Percentiles rank a stretch among this genome's conserved stretches.
phyloP scores from a whole-genome alignment of 192 early-diverging fungal species.

The Coemansia sp. region DNA sequence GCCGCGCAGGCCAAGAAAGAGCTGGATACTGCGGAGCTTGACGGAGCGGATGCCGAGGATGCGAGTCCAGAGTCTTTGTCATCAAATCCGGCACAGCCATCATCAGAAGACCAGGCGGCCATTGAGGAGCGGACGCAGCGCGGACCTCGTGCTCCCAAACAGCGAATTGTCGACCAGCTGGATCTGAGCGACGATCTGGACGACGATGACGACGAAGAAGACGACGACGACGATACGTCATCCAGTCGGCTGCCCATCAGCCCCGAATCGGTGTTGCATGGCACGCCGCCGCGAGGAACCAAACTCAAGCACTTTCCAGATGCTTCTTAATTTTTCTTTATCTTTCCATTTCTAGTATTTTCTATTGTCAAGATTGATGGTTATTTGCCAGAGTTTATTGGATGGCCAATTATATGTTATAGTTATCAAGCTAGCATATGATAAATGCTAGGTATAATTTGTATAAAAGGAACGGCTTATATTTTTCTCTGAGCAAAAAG shows the following conservation, averaged over 20 bases:
- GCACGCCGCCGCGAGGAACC: constrained; percentile 40
- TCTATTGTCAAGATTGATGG: not conserved
- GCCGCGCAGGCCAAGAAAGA: constrained; percentile 34
- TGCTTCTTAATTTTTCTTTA: constrained; percentile 9
- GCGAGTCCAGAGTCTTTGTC: not conserved
- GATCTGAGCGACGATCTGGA: constrained; percentile 26
- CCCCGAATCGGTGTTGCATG: constrained; percentile 28
- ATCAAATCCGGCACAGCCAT: not conserved
- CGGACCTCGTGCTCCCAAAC: constrained; percentile 1
- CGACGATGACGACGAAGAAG: constrained; percentile 33
- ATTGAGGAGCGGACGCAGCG: not conserved
- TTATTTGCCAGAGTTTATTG: not conserved
- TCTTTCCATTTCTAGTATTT: not conserved
- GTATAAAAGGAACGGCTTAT: not conserved
- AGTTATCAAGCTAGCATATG: not conserved
- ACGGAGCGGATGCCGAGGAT: not conserved
- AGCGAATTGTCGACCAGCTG: constrained; percentile 26
- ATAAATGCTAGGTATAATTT: not conserved
- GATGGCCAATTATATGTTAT: not conserved
- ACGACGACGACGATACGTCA: constrained; percentile 31
- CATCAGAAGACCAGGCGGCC: not conserved
- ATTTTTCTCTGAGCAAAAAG: not conserved
- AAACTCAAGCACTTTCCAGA: constrained; percentile 28
- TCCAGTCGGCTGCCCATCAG: constrained; percentile 8
- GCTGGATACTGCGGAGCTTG: not conserved